Evolutionary conservation across 2,329 filamentous ascomycete genomes (phyloP).

Genomic region (Claviceps paspali): DNA sequence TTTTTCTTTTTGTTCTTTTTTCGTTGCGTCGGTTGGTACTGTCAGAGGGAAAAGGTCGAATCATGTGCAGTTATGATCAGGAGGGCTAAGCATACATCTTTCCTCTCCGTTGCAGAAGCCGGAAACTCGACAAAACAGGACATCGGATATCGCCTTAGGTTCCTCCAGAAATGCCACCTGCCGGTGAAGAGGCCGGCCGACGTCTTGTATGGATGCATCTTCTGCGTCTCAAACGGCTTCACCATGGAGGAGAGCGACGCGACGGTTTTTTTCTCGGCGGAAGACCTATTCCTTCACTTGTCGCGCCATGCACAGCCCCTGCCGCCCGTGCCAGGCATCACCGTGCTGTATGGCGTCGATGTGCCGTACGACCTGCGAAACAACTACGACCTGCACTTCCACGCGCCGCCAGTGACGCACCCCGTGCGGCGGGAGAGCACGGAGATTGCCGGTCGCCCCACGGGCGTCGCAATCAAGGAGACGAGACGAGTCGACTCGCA

Average conservation of each 20-base stretch:
- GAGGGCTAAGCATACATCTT: no score
- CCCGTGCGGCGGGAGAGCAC: slow-evolving; percentile 23
- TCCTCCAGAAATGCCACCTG: slow-evolving; percentile 41
- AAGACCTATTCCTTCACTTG: slow-evolving; percentile 36
- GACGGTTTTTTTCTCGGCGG: slow-evolving; percentile 39
- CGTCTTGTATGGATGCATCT: slow-evolving; percentile 37
- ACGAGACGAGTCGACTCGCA: slow-evolving; percentile 31
- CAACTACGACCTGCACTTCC: slow-evolving; percentile 39
- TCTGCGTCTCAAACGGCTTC: slow-evolving; percentile 33
- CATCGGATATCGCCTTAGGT: slow-evolving; percentile 35
- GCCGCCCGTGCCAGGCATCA: slow-evolving; percentile 31
- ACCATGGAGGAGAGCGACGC: slow-evolving; percentile 39
- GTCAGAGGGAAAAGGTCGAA: no score
- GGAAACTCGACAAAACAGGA: slow-evolving; percentile 30
- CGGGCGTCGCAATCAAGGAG: slow-evolving; percentile 29
- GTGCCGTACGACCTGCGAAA: slow-evolving; percentile 26
- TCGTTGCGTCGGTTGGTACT: no score
- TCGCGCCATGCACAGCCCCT: slow-evolving; percentile 38
- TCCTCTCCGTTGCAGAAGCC: slow-evolving; percentile 6
- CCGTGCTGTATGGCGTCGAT: slow-evolving; percentile 28
- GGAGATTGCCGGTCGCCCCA: slow-evolving; percentile 28
- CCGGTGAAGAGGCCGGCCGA: slow-evolving; percentile 34
- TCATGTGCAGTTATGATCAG: no score
- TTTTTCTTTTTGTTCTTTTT: no score
- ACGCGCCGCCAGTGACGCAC: slow-evolving; percentile 22